A percentile compares a stretch with the other conserved stretches of the same genome.
These are phyloP conservation scores for Phycomyces nitens DNA, from an alignment of 192 early-diverging fungal species.

Conservation along the genomic window DNA sequence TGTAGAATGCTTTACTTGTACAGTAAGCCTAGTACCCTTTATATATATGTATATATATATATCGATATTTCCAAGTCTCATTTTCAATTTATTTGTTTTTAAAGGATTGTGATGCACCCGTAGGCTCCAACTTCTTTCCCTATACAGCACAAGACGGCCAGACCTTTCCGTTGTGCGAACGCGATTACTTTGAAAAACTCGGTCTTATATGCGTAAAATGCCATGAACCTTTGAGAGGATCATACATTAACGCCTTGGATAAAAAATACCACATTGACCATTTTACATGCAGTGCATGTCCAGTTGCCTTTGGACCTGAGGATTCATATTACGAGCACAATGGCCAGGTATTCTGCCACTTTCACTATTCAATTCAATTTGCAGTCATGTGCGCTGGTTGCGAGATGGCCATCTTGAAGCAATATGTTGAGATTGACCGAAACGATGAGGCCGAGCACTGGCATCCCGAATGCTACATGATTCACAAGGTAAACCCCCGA, in stretches of 20 bases:
- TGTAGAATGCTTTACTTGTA: slow-evolving; percentile 91
- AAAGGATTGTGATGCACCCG: slow-evolving; percentile 78
- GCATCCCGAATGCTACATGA: slow-evolving; percentile 99
- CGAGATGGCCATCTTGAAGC: slow-evolving; percentile 89
- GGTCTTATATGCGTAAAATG: slow-evolving; percentile 86
- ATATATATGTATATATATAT: neutral
- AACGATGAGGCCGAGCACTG: slow-evolving; percentile 80
- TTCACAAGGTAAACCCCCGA: slow-evolving; percentile 74
- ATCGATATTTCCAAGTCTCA: too few species aligned
- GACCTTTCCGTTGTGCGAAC: slow-evolving; percentile 73
- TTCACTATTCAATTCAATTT: slow-evolving; percentile 89
- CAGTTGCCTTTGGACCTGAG: slow-evolving; percentile 88
- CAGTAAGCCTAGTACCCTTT: slow-evolving; percentile 54
- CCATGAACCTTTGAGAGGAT: slow-evolving; percentile 80
- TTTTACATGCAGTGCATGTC: slow-evolving; percentile 92
- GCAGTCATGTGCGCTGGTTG: slow-evolving; percentile 96
- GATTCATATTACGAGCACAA: slow-evolving; percentile 97
- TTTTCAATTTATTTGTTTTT: too few species aligned
- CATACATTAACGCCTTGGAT: slow-evolving; percentile 89
- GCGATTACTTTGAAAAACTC: slow-evolving; percentile 82
- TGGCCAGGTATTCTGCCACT: slow-evolving; percentile 88
- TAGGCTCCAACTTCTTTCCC: slow-evolving; percentile 86
- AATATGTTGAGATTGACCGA: slow-evolving; percentile 91
- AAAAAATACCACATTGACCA: slow-evolving; percentile 97
- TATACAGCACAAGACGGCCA: slow-evolving; percentile 54